Conservation (phyloP, 2,329 filamentous ascomycete species). For the Calonectria hongkongensis region DNA sequence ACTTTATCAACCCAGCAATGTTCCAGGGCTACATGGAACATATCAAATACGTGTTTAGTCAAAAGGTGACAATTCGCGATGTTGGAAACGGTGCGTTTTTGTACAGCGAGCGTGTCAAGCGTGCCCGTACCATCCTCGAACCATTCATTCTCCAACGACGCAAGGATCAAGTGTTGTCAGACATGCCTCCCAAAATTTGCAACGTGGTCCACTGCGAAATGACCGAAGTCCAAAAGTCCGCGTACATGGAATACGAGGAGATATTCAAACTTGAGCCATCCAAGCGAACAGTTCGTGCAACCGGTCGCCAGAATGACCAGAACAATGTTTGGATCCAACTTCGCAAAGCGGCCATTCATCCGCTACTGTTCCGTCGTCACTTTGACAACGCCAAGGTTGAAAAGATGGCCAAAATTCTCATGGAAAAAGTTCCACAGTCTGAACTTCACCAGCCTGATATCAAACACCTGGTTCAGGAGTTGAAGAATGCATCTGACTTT, state of each 20-base stretch:
- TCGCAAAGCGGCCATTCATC: conserved; percentile 93
- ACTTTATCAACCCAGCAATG: conserved; percentile 93
- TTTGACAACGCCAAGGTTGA: conserved; percentile 85
- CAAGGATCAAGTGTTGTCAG: conserved; percentile 91
- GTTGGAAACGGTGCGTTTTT: conserved; percentile 87
- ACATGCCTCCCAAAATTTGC: conserved; percentile 87
- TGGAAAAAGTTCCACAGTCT: conserved; percentile 78
- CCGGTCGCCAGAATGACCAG: conserved; percentile 70
- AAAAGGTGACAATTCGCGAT: conserved; percentile 90
- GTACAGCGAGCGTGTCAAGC: conserved; percentile 88
- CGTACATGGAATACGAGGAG: conserved; percentile 81
- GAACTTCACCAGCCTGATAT: conserved; percentile 72
- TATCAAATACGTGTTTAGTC: conserved; percentile 91
- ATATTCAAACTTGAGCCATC: conserved; percentile 79
- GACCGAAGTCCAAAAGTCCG: conserved; percentile 80
- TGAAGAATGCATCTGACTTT: conserved; percentile 77
- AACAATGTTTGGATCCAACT: conserved; percentile 91
- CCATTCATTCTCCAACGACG: conserved; percentile 96
- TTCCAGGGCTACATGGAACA: conserved; percentile 87
- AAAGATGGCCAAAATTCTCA: conserved; percentile 85
- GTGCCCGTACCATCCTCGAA: conserved; percentile 93
- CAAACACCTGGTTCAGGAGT: conserved; percentile 72
- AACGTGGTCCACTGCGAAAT: conserved; percentile 89
- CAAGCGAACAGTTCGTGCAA: conserved; percentile 69
- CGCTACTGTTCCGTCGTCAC: conserved; percentile 87